Conservation (phyloP, 805 yeast species). For the Spathaspora hagerdaliae region DNA sequence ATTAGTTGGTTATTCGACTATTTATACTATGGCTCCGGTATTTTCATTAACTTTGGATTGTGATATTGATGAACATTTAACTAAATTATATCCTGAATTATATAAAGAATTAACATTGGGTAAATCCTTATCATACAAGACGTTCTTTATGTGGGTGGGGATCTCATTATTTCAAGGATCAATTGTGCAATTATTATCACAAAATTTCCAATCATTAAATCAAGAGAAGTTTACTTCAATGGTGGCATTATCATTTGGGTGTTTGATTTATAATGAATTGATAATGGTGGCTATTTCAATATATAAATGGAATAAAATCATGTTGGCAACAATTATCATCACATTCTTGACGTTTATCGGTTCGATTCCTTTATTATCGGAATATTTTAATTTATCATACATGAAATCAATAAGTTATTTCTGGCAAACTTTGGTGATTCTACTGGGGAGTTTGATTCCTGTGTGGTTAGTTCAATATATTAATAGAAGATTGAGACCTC, state of each 20-base stretch:
- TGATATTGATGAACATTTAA: conserved; percentile 86
- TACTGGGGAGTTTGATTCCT: conserved; percentile 74
- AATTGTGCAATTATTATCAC: conserved; percentile 79
- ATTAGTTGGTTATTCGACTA: conserved; percentile 97
- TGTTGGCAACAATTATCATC: conserved; percentile 68
- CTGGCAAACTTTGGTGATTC: conserved; percentile 66
- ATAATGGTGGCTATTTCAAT: conserved; percentile 92
- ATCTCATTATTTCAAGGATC: conserved; percentile 90
- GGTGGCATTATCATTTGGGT: conserved; percentile 86
- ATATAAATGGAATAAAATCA: conserved; percentile 81
- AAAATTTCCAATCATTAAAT: conserved; percentile 63
- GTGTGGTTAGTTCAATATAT: conserved; percentile 83
- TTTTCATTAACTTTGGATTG: conserved; percentile 87
- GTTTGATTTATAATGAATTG: conserved; percentile 78
- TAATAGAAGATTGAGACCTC: conserved; percentile 78
- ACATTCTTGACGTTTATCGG: conserved; percentile 66
- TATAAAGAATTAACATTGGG: conserved; percentile 91
- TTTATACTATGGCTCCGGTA: conserved; percentile 98
- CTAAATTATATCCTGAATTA: conserved; percentile 88
- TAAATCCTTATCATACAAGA: conserved; percentile 75
- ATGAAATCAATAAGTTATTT: conserved; percentile 54
- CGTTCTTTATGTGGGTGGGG: conserved; percentile 88
- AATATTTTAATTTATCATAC: conserved; percentile 76
- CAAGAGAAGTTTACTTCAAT: conserved; percentile 54
- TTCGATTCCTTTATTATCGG: conserved; percentile 79